Conservation (phyloP, 2,329 filamentous ascomycete species). For the Cladosporium sphaerospermum region DNA sequence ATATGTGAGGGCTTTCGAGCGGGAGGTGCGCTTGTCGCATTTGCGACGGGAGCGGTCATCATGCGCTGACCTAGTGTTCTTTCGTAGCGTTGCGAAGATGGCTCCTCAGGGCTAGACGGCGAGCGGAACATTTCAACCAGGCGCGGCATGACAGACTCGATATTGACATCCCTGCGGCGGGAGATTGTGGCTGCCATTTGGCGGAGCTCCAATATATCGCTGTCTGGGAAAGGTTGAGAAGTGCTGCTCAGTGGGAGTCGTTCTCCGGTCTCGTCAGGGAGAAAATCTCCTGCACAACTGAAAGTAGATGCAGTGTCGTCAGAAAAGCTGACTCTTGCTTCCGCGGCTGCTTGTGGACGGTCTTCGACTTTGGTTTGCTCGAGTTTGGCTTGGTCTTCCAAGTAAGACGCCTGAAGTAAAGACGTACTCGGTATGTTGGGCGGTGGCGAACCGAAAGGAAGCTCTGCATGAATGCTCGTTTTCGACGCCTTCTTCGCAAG, state of each 20-base stretch:
- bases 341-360: background rate
- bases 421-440: conserved; percentile 1
- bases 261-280: conserved; percentile 25
- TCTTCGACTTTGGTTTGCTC: background rate
- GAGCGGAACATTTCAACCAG: conserved; percentile 29
- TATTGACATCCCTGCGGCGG: conserved; percentile 30
- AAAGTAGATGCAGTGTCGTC: conserved; percentile 31
- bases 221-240: conserved; percentile 13
- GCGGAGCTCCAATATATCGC: conserved; percentile 30
- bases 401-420: conserved; percentile 19
- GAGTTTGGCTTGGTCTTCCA: conserved; percentile 17
- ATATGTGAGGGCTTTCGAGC: conserved; percentile 17
- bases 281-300: conserved; percentile 28
- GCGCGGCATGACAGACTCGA: conserved; percentile 27
- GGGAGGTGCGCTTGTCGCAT: background rate
- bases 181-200: conserved; percentile 32
- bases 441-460: conserved; percentile 32
- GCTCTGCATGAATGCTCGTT: conserved; percentile 23
- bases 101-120: background rate
- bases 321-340: conserved; percentile 18
- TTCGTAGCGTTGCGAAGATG: background rate
- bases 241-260: too few species aligned
- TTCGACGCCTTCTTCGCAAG: conserved; percentile 32
- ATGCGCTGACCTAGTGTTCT: background rate
- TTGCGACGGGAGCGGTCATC: background rate